Percentiles rank a stretch among this genome's conserved stretches.
Conservation (phyloP, 2,329 filamentous ascomycete genomes). For the Cytospora chrysosperma region DNA sequence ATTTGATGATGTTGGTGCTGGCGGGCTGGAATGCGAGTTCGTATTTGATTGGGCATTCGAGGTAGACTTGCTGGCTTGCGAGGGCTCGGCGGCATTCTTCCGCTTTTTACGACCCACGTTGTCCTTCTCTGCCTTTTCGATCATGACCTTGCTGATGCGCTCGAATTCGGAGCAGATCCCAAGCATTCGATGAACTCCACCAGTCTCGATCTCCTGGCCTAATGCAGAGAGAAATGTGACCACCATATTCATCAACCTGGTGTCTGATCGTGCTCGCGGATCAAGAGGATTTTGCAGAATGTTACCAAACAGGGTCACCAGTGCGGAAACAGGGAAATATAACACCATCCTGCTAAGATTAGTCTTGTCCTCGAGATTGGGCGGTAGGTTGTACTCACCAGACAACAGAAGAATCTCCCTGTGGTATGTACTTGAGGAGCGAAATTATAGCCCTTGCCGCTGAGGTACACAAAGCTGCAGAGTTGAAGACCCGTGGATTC, state of each 20-base stretch:
- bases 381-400: constrained; percentile 63
- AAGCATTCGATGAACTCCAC: constrained; percentile 90
- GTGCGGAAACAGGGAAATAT: constrained; percentile 93
- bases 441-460: constrained; percentile 92
- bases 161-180: constrained; percentile 95
- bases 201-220: constrained; percentile 84
- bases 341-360: constrained; percentile 69
- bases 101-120: constrained; percentile 77
- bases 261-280: constrained; percentile 80
- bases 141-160: constrained; percentile 83
- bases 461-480: constrained; percentile 86
- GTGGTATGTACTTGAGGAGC: constrained; percentile 91
- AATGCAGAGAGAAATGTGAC: constrained; percentile 89
- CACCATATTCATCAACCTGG: constrained; percentile 87
- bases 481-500: constrained; percentile 93
- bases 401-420: constrained; percentile 91
- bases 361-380: background rate
- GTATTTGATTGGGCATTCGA: constrained; percentile 9
- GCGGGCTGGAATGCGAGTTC: constrained; percentile 8
- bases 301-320: constrained; percentile 94
- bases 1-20: constrained; percentile 18
- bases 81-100: constrained; percentile 53
- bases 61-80: constrained; percentile 14
- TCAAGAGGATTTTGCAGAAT: constrained; percentile 95
- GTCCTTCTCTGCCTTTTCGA: constrained; percentile 90